These are phyloP conservation scores for Alnus rubra DNA, from an alignment of 306 rosid species.

Conservation along the genomic window DNA sequence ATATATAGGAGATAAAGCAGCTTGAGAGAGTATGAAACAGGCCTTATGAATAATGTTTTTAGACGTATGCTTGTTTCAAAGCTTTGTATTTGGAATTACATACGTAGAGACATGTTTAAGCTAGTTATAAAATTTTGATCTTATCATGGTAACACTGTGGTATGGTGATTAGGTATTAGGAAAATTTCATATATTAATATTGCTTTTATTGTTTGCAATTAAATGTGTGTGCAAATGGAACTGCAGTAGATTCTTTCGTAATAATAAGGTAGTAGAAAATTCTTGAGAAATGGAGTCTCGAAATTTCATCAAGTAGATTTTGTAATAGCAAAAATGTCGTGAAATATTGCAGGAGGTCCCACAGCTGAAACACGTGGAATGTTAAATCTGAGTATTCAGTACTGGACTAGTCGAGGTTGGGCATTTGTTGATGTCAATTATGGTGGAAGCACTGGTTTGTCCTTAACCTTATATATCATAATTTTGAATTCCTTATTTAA, in stretches of 20 bases:
- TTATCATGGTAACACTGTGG: neutral
- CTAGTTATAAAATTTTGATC: neutral
- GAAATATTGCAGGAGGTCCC: slow-evolving; percentile 83
- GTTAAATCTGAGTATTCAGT: slow-evolving; percentile 74
- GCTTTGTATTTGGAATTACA: neutral
- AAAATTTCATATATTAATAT: neutral
- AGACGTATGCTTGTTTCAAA: neutral
- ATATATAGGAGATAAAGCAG: neutral
- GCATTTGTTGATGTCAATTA: slow-evolving; percentile 85
- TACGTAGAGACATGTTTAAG: neutral
- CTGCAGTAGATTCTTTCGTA: neutral
- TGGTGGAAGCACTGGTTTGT: slow-evolving; percentile 99
- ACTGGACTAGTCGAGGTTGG: slow-evolving; percentile 98
- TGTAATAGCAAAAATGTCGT: slow-evolving; percentile 10
- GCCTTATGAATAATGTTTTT: neutral
- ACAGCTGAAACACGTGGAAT: slow-evolving; percentile 75
- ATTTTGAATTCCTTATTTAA: slow-evolving; percentile 14
- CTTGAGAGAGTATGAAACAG: neutral
- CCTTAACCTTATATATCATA: slow-evolving; percentile 24
- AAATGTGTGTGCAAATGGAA: neutral
- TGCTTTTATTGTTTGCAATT: neutral
- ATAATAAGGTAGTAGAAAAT: neutral
- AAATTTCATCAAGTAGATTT: neutral
- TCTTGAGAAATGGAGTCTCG: neutral
- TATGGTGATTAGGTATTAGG: neutral